Percentiles rank a stretch among this genome's conserved stretches.
Evolutionary conservation across 2,329 filamentous ascomycete species (phyloP).

Genomic region (Botrytis pseudocinerea): DNA sequence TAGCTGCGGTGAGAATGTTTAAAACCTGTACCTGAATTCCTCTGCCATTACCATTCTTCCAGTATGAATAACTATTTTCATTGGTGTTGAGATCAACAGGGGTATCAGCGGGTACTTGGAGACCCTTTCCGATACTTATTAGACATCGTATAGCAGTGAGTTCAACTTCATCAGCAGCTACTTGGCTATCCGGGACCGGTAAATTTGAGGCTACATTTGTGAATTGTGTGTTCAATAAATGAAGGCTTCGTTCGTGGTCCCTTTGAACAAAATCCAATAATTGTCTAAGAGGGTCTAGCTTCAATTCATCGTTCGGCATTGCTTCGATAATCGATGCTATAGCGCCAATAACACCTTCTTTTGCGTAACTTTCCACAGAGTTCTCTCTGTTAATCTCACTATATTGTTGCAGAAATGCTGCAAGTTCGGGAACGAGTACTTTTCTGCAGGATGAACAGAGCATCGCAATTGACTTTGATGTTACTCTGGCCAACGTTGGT

Average conservation of each 20-base stretch:
- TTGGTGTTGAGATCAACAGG: slow-evolving; percentile 66
- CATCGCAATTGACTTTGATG: slow-evolving; percentile 71
- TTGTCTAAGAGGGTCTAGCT: slow-evolving; percentile 54
- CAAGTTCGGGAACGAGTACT: slow-evolving; percentile 65
- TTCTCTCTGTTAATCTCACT: slow-evolving; percentile 58
- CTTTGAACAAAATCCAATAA: slow-evolving; percentile 62
- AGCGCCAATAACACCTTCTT: slow-evolving; percentile 71
- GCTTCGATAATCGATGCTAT: slow-evolving; percentile 77
- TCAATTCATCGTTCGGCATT: slow-evolving; percentile 57
- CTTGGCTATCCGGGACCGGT: neutral
- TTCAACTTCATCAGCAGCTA: slow-evolving; percentile 42
- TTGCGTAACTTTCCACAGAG: slow-evolving; percentile 67
- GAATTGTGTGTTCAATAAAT: slow-evolving; percentile 24
- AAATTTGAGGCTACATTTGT: slow-evolving; percentile 3
- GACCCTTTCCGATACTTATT: slow-evolving; percentile 67
- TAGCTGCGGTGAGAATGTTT: slow-evolving; percentile 50
- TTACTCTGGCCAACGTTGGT: slow-evolving; percentile 60
- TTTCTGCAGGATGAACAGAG: slow-evolving; percentile 75
- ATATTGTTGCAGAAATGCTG: slow-evolving; percentile 71
- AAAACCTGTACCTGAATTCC: slow-evolving; percentile 53
- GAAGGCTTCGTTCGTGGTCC: slow-evolving; percentile 54
- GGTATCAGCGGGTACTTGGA: slow-evolving; percentile 67
- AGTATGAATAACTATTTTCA: slow-evolving; percentile 44
- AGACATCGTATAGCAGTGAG: slow-evolving; percentile 63
- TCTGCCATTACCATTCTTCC: slow-evolving; percentile 51